Evolutionary conservation across 352 stramenopile genomes (phyloP).

Genomic region (Paralagenidium karlingii): DNA sequence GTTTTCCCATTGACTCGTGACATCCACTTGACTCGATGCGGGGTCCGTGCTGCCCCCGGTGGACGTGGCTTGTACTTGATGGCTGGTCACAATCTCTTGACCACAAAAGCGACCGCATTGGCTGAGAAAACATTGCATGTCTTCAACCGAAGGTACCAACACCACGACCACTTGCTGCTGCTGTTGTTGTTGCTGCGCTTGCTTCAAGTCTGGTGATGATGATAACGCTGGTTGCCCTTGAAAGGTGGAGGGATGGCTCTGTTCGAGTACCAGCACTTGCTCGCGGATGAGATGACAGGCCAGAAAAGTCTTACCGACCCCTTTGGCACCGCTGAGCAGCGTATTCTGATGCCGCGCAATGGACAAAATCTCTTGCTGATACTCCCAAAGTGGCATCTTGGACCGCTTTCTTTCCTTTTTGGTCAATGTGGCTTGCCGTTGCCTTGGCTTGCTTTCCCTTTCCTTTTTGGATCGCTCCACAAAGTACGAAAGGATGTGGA

Average conservation of each 20-base stretch:
- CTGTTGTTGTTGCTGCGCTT: slow-evolving; percentile 17
- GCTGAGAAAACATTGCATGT: background rate
- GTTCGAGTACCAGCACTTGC: background rate
- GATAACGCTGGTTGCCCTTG: background rate
- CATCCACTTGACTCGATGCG: background rate
- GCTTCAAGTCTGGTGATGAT: slow-evolving; percentile 29
- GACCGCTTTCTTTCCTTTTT: no score
- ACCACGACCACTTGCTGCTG: slow-evolving; percentile 28
- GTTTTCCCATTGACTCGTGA: background rate
- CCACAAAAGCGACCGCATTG: background rate
- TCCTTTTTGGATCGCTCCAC: no score
- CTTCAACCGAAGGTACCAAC: slow-evolving; percentile 21
- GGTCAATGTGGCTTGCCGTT: no score
- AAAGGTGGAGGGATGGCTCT: background rate
- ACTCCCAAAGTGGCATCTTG: slow-evolving; percentile 21
- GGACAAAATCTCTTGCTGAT: slow-evolving; percentile 61
- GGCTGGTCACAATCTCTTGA: background rate
- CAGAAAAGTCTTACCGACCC: slow-evolving; percentile 64
- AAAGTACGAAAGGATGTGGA: no score
- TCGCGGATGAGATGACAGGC: slow-evolving; percentile 38
- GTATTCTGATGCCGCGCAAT: slow-evolving; percentile 47
- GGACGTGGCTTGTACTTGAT: background rate
- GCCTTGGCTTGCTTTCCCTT: no score
- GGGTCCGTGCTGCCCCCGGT: background rate
- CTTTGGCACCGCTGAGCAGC: slow-evolving; percentile 33